phyloP scores from a whole-genome alignment of 257 asterid genomes.

The Cynanchum wilfordii region DNA sequence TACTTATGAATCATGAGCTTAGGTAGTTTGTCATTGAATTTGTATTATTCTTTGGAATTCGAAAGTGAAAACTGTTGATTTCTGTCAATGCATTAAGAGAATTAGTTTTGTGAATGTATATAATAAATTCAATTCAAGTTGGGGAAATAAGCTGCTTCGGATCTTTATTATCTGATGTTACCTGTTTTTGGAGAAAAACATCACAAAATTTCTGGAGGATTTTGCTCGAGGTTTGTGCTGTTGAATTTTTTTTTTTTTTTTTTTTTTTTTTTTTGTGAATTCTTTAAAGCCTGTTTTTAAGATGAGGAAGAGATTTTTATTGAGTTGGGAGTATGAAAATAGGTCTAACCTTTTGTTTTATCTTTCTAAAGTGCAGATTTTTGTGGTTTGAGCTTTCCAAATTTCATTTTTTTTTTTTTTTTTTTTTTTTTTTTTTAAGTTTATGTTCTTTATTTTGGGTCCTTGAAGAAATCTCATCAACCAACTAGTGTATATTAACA shows the following conservation, averaged over 20 bases:
- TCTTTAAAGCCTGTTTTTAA: neutral
- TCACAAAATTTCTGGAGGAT: neutral
- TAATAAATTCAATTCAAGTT: neutral
- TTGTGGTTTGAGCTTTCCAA: neutral
- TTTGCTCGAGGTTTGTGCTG: neutral
- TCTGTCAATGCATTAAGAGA: neutral
- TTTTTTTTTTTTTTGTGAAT: no score
- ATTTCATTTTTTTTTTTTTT: neutral
- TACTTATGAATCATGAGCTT: conserved; percentile 3
- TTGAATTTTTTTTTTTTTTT: neutral
- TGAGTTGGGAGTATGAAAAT: neutral
- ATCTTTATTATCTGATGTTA: neutral
- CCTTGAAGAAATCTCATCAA: neutral
- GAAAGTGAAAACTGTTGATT: conserved; percentile 6
- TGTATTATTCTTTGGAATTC: neutral
- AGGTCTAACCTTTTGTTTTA: neutral
- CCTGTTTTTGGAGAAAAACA: neutral
- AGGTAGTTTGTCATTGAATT: conserved; percentile 8
- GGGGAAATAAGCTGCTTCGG: neutral
- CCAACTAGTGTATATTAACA: neutral
- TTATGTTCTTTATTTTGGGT: neutral
- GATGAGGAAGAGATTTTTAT: neutral
- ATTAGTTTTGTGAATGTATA: neutral
- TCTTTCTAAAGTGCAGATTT: neutral
- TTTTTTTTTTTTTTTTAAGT: neutral